Percentiles rank a stretch among this genome's conserved stretches.
Evolutionary conservation across 768 basidiomycete species (phyloP).

Genomic region (Cantharellus anzutake): DNA sequence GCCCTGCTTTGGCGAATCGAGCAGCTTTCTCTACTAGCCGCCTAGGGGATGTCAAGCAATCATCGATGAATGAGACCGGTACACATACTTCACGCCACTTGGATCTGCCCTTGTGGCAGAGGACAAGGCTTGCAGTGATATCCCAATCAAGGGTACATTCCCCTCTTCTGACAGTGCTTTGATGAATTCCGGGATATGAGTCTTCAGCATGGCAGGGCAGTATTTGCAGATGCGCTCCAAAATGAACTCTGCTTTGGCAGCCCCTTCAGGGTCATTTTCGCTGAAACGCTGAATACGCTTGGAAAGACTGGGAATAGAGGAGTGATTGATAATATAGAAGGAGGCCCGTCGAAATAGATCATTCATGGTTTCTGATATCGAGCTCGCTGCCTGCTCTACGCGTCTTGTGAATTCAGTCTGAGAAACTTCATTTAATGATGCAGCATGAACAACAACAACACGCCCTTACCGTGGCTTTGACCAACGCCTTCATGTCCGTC

Average conservation of each 20-base stretch:
- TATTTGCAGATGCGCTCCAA: slow-evolving; percentile 47
- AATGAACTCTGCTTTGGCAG: slow-evolving; percentile 3
- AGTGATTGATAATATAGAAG: slow-evolving; percentile 63
- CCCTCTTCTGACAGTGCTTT: slow-evolving; percentile 49
- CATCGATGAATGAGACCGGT: slow-evolving; percentile 28
- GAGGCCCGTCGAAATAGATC: slow-evolving; percentile 48
- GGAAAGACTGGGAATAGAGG: slow-evolving; percentile 65
- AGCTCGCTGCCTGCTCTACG: slow-evolving; percentile 46
- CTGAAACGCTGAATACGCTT: slow-evolving; percentile 36
- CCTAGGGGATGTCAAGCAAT: slow-evolving; percentile 36
- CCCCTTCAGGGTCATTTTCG: slow-evolving; percentile 1
- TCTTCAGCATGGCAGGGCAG: slow-evolving; percentile 49
- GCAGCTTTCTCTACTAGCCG: slow-evolving; percentile 45
- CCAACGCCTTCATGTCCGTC: slow-evolving; percentile 58
- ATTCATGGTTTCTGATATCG: slow-evolving; percentile 46
- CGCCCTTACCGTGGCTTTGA: slow-evolving; percentile 46
- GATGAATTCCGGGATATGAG: slow-evolving; percentile 55
- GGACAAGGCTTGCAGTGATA: slow-evolving; percentile 59
- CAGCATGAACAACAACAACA: neutral
- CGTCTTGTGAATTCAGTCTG: slow-evolving; percentile 66
- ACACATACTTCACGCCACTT: slow-evolving; percentile 34
- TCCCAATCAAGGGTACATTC: slow-evolving; percentile 33
- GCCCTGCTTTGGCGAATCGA: slow-evolving; percentile 37
- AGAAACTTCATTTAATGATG: neutral
- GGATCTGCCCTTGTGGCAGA: slow-evolving; percentile 26